A percentile compares a stretch with the other conserved stretches of the same genome.
Conservation (phyloP, 1,284 basidiomycete species). For the Neolentinus lepideus region DNA sequence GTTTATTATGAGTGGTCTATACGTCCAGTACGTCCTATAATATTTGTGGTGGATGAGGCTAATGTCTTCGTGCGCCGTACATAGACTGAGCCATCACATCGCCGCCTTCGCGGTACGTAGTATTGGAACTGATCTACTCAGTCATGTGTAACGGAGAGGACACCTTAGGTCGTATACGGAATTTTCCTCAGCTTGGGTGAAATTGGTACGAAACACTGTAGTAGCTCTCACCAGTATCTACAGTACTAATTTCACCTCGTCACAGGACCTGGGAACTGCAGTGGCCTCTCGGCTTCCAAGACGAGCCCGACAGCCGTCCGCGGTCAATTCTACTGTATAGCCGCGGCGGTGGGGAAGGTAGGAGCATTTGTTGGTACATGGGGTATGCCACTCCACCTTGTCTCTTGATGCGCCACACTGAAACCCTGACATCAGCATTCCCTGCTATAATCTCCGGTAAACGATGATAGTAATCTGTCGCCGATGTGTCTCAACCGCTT, state of each 20-base stretch:
- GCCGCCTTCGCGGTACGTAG: constrained; percentile 67
- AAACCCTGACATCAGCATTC: constrained; percentile 37
- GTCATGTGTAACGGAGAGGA: neutral
- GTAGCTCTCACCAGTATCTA: neutral
- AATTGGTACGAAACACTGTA: constrained; percentile 34
- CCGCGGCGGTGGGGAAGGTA: constrained; percentile 85
- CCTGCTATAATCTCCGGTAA: constrained; percentile 64
- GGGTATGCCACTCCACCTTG: constrained; percentile 34
- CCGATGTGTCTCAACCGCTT: neutral
- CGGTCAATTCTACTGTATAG: constrained; percentile 80
- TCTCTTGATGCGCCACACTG: neutral
- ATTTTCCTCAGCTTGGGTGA: constrained; percentile 88
- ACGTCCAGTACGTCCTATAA: constrained; percentile 25
- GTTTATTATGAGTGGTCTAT: constrained; percentile 82
- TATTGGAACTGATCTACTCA: constrained; percentile 1
- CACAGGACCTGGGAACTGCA: constrained; percentile 68
- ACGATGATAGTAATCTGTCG: constrained; percentile 21
- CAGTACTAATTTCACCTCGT: neutral
- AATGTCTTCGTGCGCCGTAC: constrained; percentile 1
- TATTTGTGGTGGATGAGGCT: neutral
- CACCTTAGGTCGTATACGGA: constrained; percentile 68
- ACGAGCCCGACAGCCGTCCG: constrained; percentile 79
- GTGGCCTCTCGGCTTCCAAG: constrained; percentile 79
- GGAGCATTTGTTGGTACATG: constrained; percentile 83
- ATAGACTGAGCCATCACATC: constrained; percentile 51